Evolutionary conservation across 202 grass and related monocot genomes (phyloP).

Genomic region (Saccharum hybrid): DNA sequence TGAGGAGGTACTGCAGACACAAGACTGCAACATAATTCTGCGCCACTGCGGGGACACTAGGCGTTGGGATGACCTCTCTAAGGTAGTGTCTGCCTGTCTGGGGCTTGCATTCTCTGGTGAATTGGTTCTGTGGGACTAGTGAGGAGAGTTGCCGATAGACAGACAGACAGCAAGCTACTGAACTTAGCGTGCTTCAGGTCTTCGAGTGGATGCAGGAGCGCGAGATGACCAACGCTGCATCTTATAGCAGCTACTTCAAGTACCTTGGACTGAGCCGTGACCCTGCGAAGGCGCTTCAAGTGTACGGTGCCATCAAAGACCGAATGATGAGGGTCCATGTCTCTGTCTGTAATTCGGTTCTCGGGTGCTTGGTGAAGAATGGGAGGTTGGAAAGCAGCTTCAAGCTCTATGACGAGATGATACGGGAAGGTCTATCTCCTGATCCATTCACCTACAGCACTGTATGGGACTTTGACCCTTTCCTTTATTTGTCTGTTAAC

Average conservation of each 20-base stretch:
- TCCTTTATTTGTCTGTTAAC: neutral
- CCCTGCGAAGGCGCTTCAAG: slow-evolving; percentile 58
- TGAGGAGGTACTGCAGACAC: too few species aligned
- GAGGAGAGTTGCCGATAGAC: neutral
- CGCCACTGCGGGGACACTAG: too few species aligned
- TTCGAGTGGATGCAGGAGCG: slow-evolving; percentile 81
- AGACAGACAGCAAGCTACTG: neutral
- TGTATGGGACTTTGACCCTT: slow-evolving; percentile 55
- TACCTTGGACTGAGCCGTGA: slow-evolving; percentile 79
- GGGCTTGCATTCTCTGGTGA: neutral
- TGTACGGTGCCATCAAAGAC: slow-evolving; percentile 67
- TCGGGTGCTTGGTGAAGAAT: slow-evolving; percentile 88
- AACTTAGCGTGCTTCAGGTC: slow-evolving; percentile 59
- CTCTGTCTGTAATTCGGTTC: slow-evolving; percentile 87
- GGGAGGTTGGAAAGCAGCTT: slow-evolving; percentile 70
- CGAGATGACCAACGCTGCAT: slow-evolving; percentile 64
- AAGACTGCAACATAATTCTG: too few species aligned
- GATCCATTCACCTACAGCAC: slow-evolving; percentile 93
- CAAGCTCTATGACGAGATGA: slow-evolving; percentile 89
- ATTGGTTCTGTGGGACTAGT: neutral
- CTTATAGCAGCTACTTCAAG: slow-evolving; percentile 92
- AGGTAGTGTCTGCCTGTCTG: slow-evolving; percentile 48
- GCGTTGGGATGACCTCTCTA: slow-evolving; percentile 65
- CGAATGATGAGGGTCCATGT: slow-evolving; percentile 53
- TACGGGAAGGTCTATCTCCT: slow-evolving; percentile 73